Percentiles rank a stretch among this genome's conserved stretches.
Evolutionary conservation across 352 stramenopile species (phyloP).

Genomic region (Globisporangium acanthophoron): DNA sequence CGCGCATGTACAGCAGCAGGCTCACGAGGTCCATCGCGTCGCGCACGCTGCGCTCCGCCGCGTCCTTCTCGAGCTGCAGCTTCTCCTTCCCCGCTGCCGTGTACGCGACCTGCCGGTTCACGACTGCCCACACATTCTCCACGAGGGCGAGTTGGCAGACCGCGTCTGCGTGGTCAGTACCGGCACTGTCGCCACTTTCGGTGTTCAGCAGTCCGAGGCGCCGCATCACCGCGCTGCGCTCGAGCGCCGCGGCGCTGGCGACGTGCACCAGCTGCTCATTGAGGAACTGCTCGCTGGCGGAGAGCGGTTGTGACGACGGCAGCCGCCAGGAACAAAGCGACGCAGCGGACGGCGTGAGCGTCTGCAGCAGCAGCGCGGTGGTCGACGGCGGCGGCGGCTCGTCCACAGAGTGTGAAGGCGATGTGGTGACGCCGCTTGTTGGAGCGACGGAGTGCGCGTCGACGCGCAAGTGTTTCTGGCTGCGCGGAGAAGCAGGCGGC

Average conservation of each 20-base stretch:
- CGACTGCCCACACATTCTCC: constrained; percentile 11
- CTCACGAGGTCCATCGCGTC: constrained; percentile 68
- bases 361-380: constrained; percentile 5
- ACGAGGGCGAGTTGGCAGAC: constrained; percentile 10
- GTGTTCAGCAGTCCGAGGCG: constrained; percentile 3
- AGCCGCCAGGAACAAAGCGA: constrained; percentile 37
- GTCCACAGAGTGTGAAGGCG: background rate
- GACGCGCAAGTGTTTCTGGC: background rate
- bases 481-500: background rate
- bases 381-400: background rate
- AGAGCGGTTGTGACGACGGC: constrained; percentile 31
- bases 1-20: constrained; percentile 48
- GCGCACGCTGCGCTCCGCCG: constrained; percentile 36
- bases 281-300: constrained; percentile 41
- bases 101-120: constrained; percentile 4
- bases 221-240: constrained; percentile 4
- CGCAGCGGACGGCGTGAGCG: background rate
- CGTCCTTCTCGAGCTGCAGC: constrained; percentile 19
- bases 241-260: constrained; percentile 7
- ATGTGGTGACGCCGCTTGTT: background rate
- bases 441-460: background rate
- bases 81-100: constrained; percentile 11
- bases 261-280: constrained; percentile 68
- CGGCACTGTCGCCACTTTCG: background rate
- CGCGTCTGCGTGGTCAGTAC: constrained; percentile 4